A percentile compares a stretch with the other conserved stretches of the same genome.
These are phyloP conservation scores for Cochlearia excelsa DNA, from an alignment of 345 rosid genomes.

Conservation along the genomic window DNA sequence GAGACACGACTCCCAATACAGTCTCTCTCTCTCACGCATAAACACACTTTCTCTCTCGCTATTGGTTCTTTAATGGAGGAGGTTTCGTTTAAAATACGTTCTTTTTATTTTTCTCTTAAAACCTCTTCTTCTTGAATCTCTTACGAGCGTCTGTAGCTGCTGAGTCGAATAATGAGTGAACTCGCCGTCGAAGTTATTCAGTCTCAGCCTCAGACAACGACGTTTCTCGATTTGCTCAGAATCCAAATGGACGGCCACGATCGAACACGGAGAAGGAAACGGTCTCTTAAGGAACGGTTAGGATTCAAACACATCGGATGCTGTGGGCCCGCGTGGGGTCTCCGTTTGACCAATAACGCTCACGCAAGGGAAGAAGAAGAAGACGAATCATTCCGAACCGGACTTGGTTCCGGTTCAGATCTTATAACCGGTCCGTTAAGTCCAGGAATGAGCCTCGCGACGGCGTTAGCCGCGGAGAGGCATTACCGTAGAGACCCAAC, in stretches of 20 bases:
- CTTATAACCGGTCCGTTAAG: conserved; percentile 29
- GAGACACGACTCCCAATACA: conserved; percentile 13
- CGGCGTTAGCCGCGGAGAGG: conserved; percentile 82
- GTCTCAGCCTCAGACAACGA: conserved; percentile 37
- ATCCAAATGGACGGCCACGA: conserved; percentile 48
- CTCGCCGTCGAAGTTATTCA: conserved; percentile 45
- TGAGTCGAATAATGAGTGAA: conserved; percentile 44
- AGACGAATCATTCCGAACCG: conserved; percentile 28
- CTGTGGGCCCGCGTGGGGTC: conserved; percentile 64
- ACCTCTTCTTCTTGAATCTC: background rate
- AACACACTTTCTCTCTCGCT: background rate
- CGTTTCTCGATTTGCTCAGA: conserved; percentile 52
- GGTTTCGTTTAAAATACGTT: background rate
- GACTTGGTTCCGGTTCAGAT: conserved; percentile 12
- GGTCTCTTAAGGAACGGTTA: conserved; percentile 57
- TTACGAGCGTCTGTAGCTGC: background rate
- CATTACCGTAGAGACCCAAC: conserved; percentile 38
- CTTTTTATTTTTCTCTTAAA: background rate
- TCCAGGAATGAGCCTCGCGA: conserved; percentile 72
- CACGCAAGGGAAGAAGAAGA: conserved; percentile 39
- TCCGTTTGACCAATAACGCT: conserved; percentile 36
- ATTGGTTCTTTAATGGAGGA: conserved; percentile 21
- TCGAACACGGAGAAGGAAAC: conserved; percentile 40
- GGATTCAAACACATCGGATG: conserved; percentile 62
- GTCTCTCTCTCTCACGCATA: background rate